phyloP scores from a whole-genome alignment of 2,329 filamentous ascomycete species.

The Verticillium klebahnii region DNA sequence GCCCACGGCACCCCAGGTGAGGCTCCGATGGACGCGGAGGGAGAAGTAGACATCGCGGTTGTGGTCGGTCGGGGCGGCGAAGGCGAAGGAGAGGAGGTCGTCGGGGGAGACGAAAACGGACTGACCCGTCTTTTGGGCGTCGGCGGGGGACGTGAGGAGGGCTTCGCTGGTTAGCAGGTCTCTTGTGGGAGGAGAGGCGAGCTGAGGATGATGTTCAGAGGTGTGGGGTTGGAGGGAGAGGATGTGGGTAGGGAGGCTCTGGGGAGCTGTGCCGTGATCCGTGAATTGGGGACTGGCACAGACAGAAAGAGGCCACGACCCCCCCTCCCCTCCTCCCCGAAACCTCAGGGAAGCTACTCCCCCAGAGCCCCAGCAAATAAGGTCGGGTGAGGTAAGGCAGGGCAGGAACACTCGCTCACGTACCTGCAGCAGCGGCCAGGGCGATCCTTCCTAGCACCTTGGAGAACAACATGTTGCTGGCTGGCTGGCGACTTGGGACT shows the following conservation, averaged over 20 bases:
- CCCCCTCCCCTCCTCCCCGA: neutral
- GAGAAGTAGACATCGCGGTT: conserved; percentile 49
- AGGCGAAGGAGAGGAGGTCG: conserved; percentile 41
- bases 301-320: neutral
- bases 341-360: neutral
- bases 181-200: neutral
- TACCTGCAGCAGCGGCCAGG: conserved; percentile 10
- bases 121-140: conserved; percentile 24
- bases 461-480: conserved; percentile 9
- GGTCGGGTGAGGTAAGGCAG: neutral
- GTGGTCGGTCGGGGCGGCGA: conserved; percentile 41
- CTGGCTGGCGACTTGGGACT: neutral
- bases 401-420: neutral
- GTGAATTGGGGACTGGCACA: neutral
- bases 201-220: neutral
- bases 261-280: neutral
- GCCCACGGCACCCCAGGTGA: conserved; percentile 51
- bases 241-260: no score
- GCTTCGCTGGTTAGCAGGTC: conserved; percentile 8
- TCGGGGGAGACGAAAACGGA: conserved; percentile 40
- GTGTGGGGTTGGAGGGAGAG: neutral
- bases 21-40: conserved; percentile 38
- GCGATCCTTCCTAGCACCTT: conserved; percentile 7
- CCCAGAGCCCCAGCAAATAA: conserved; percentile 1
- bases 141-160: conserved; percentile 16